These are phyloP conservation scores for Papiliotrema laurentii DNA, from an alignment of 1,284 basidiomycete species.

Conservation along the genomic window DNA sequence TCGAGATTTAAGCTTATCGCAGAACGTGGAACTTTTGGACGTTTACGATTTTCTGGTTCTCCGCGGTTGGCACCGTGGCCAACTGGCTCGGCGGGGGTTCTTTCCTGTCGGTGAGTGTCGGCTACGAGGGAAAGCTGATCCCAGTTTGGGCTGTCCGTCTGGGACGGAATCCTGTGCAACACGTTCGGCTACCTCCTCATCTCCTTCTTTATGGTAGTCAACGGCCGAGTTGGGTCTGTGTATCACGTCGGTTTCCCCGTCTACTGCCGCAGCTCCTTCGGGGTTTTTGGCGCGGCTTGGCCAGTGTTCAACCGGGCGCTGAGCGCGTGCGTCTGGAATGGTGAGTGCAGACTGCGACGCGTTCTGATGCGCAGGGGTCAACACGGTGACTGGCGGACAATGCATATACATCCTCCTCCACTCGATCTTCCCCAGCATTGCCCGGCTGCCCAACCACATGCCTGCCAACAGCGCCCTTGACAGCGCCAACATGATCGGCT, in stretches of 20 bases:
- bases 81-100: conserved; percentile 26
- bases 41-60: conserved; percentile 31
- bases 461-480: conserved; percentile 59
- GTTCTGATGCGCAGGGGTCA: too few relatives aligned
- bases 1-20: neutral
- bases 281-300: conserved; percentile 75
- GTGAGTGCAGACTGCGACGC: too few relatives aligned
- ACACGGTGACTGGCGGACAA: conserved; percentile 41
- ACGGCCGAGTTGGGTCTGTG: conserved; percentile 32
- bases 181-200: conserved; percentile 29
- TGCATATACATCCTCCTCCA: conserved; percentile 68
- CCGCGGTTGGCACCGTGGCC: conserved; percentile 26
- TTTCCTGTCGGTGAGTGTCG: conserved; percentile 20
- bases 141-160: conserved; percentile 24
- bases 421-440: conserved; percentile 67
- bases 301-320: conserved; percentile 70
- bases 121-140: neutral
- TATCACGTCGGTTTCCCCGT: conserved; percentile 53
- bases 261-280: conserved; percentile 67
- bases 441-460: conserved; percentile 63
- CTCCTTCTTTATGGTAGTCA: conserved; percentile 33
- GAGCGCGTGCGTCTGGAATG: conserved; percentile 66
- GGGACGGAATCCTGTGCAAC: conserved; percentile 29
- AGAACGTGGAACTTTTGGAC: conserved; percentile 32
- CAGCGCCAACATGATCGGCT: conserved; percentile 4